Conservation (phyloP, 106 monocot species). For the Dendrobium catenatum region DNA sequence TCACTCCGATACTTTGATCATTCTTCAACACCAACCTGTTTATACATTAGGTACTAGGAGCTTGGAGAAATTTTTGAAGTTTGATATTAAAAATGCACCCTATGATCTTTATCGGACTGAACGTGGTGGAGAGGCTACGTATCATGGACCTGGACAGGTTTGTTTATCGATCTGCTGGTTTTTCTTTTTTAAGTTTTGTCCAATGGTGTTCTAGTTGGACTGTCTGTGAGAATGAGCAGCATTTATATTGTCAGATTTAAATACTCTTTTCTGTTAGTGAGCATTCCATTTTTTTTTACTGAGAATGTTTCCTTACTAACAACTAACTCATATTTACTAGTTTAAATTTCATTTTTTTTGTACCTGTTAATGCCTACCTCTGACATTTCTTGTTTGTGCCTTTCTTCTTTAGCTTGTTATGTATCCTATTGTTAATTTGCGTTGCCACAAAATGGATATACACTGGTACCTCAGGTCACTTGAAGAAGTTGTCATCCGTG, state of each 20-base stretch:
- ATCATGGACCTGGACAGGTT: constrained; percentile 98
- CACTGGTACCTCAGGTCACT: constrained; percentile 93
- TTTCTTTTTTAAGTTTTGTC: neutral
- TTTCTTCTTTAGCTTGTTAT: constrained; percentile 63
- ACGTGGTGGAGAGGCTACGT: constrained; percentile 92
- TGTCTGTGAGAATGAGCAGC: neutral
- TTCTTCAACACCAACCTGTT: constrained; percentile 82
- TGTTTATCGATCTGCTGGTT: neutral
- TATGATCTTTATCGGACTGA: constrained; percentile 72
- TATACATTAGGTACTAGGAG: constrained; percentile 80
- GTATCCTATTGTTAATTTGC: constrained; percentile 87
- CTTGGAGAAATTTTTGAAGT: constrained; percentile 57
- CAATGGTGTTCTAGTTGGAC: neutral
- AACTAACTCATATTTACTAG: neutral
- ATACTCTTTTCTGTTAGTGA: neutral
- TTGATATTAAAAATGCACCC: constrained; percentile 61
- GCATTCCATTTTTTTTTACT: neutral
- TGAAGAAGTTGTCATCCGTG: constrained; percentile 81
- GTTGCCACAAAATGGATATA: constrained; percentile 78
- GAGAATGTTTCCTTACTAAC: neutral
- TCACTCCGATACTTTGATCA: constrained; percentile 49
- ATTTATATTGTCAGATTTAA: neutral
- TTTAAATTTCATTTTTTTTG: neutral
- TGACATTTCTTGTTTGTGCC: neutral
- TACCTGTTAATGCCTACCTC: neutral